A percentile compares a stretch with the other conserved stretches of the same genome.
phyloP scores from a whole-genome alignment of 768 basidiomycete species.

The Russula lepida region DNA sequence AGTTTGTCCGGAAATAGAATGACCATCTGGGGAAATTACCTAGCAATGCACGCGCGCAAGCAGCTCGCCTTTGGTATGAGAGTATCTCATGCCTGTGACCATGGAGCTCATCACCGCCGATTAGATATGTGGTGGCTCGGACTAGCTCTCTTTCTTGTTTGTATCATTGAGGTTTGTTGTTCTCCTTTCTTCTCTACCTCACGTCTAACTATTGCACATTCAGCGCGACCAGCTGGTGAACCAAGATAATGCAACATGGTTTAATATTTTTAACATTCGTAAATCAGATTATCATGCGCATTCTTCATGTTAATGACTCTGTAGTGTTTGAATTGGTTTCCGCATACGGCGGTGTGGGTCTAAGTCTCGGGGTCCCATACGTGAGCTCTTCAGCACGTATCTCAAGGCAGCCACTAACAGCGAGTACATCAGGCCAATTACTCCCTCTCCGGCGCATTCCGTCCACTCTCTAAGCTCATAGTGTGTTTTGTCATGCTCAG shows the following conservation, averaged over 20 bases:
- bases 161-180: constrained; percentile 77
- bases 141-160: constrained; percentile 77
- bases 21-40: constrained; percentile 65
- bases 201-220: background rate
- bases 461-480: constrained; percentile 79
- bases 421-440: constrained; percentile 52
- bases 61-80: constrained; percentile 84
- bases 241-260: constrained; percentile 51
- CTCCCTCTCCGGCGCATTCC: constrained; percentile 72
- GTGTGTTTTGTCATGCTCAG: constrained; percentile 87
- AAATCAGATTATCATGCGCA: constrained; percentile 24
- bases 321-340: constrained; percentile 82
- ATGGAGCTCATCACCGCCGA: background rate
- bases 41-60: constrained; percentile 72
- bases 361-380: constrained; percentile 79
- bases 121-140: constrained; percentile 96
- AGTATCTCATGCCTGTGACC: background rate
- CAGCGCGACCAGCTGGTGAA: constrained; percentile 55
- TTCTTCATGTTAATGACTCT: background rate
- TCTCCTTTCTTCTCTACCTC: background rate
- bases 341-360: constrained; percentile 82
- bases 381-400: constrained; percentile 37
- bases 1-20: constrained; percentile 38
- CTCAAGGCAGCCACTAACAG: constrained; percentile 11
- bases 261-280: constrained; percentile 79